phyloP scores from a whole-genome alignment of 768 basidiomycete genomes.

The Phlegmacium glaucopus region DNA sequence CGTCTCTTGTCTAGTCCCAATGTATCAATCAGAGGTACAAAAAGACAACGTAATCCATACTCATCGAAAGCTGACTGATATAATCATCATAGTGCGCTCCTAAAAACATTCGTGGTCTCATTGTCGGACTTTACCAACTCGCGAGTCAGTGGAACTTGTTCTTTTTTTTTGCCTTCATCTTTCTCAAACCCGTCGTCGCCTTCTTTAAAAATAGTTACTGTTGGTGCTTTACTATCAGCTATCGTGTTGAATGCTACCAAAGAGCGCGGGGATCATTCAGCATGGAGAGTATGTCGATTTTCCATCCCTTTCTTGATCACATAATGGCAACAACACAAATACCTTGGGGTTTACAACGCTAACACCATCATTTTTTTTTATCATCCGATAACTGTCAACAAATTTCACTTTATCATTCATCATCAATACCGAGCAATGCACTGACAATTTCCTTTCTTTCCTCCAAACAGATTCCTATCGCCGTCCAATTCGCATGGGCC shows the following conservation, averaged over 20 bases:
- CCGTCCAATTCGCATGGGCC: constrained; percentile 80
- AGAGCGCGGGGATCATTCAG: constrained; percentile 45
- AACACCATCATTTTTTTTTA: no score
- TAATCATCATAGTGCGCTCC: constrained; percentile 41
- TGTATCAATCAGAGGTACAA: constrained; percentile 39
- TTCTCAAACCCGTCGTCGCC: not conserved
- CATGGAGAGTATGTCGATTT: constrained; percentile 20
- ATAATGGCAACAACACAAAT: not conserved
- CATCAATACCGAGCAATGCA: no score
- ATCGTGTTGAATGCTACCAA: constrained; percentile 67
- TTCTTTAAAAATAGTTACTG: constrained; percentile 47
- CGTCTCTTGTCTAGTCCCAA: constrained; percentile 58
- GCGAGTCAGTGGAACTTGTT: constrained; percentile 32
- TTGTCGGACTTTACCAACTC: constrained; percentile 69
- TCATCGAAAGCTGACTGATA: no score
- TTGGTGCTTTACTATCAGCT: constrained; percentile 70
- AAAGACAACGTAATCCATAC: no score
- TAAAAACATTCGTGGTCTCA: constrained; percentile 69
- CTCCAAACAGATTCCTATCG: constrained; percentile 53
- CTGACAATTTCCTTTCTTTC: not conserved
- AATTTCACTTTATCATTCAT: no score
- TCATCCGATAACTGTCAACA: no score
- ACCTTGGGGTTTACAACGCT: not conserved
- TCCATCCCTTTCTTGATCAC: not conserved
- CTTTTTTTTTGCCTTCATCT: not conserved